Percentiles rank a stretch among this genome's conserved stretches.
phyloP scores from a whole-genome alignment of 1,284 basidiomycete genomes.

The Cutaneotrichosporon spelunceum region DNA sequence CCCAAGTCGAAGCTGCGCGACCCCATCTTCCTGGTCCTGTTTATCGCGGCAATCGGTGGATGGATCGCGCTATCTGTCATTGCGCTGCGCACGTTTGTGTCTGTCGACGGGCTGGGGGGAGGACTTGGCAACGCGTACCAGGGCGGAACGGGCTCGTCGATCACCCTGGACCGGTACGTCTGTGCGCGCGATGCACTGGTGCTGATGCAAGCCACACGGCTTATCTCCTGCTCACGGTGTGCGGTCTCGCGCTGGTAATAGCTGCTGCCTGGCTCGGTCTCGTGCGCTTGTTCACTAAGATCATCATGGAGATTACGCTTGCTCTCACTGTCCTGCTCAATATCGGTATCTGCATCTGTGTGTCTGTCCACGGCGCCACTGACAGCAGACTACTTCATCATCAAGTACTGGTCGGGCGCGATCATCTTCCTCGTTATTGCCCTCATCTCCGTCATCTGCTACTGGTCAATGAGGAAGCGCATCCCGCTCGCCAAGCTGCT shows the following conservation, averaged over 20 bases:
- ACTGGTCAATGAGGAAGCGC: conserved; percentile 47
- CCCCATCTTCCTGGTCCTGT: conserved; percentile 66
- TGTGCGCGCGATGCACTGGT: not conserved
- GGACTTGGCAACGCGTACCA: conserved; percentile 33
- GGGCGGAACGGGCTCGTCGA: conserved; percentile 37
- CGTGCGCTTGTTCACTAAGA: conserved; percentile 69
- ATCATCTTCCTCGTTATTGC: conserved; percentile 69
- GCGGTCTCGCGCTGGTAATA: conserved; percentile 61
- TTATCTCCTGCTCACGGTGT: conserved; percentile 67
- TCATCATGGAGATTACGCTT: conserved; percentile 77
- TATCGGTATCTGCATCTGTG: conserved; percentile 56
- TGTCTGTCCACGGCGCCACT: conserved; percentile 18
- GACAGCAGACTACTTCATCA: conserved; percentile 65
- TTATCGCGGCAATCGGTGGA: conserved; percentile 65
- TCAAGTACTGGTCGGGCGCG: conserved; percentile 58
- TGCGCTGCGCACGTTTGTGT: conserved; percentile 62
- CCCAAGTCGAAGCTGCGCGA: conserved; percentile 68
- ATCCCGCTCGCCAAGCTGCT: conserved; percentile 76
- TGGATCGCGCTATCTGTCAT: conserved; percentile 67
- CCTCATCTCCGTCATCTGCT: conserved; percentile 74
- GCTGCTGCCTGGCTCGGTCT: conserved; percentile 51
- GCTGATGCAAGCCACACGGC: conserved; percentile 54
- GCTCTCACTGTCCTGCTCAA: conserved; percentile 68
- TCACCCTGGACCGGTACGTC: conserved; percentile 37
- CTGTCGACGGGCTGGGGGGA: conserved; percentile 59